These are phyloP conservation scores for Martiniozyma asiatica DNA, from an alignment of 1,139 yeast genomes.

Conservation along the genomic window DNA sequence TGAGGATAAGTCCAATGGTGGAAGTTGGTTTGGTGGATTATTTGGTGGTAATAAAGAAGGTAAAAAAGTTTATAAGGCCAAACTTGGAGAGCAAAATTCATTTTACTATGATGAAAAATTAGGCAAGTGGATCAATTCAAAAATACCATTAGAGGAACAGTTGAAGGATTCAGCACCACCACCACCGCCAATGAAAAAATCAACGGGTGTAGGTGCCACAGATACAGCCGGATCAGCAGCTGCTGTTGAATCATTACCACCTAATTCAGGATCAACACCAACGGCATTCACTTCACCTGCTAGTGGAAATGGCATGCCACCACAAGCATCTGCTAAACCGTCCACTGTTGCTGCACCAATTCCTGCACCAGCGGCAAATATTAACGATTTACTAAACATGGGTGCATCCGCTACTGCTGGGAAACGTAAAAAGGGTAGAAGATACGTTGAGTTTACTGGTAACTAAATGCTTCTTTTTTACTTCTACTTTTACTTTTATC, in stretches of 20 bases:
- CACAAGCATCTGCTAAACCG: constrained; percentile 6
- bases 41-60: constrained; percentile 39
- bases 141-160: constrained; percentile 61
- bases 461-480: too few relatives aligned
- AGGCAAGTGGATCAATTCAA: constrained; percentile 77
- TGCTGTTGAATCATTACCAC: too few relatives aligned
- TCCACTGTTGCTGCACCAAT: not conserved
- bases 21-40: constrained; percentile 44
- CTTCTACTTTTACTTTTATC: too few relatives aligned
- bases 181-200: constrained; percentile 17
- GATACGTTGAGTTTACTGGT: constrained; percentile 80
- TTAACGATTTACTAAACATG: constrained; percentile 58
- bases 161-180: constrained; percentile 18
- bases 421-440: constrained; percentile 42
- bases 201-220: constrained; percentile 5
- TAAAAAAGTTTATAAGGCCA: constrained; percentile 71
- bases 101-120: constrained; percentile 76
- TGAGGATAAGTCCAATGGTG: constrained; percentile 3
- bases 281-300: constrained; percentile 15
- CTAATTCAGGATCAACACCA: too few relatives aligned
- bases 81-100: constrained; percentile 67
- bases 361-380: too few relatives aligned
- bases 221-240: constrained; percentile 7
- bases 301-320: constrained; percentile 11
- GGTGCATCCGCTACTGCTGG: constrained; percentile 29